Conservation (phyloP, 169 alveolate species). For the Pseudocohnilembus persalinus region DNA sequence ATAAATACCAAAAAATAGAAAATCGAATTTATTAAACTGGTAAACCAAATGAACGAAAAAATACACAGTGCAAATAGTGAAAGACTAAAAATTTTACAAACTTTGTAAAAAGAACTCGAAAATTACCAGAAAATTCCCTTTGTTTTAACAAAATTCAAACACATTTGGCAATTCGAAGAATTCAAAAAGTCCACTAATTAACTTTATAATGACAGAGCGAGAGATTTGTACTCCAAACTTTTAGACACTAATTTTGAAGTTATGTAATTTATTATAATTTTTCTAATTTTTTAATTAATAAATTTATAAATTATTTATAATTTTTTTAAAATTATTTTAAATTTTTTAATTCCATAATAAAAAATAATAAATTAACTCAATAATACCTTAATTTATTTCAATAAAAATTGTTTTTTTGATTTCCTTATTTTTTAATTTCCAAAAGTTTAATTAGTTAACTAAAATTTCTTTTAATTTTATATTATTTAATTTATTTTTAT, state of each 20-base stretch:
- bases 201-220: conserved; percentile 43
- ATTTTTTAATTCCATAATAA: too few relatives aligned
- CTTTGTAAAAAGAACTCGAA: conserved; percentile 36
- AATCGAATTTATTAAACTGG: conserved; percentile 28
- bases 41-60: conserved; percentile 37
- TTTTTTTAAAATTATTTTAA: too few relatives aligned
- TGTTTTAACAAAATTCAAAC: conserved; percentile 34
- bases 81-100: conserved; percentile 39
- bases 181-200: conserved; percentile 29
- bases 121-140: conserved; percentile 28
- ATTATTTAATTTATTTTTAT: too few relatives aligned
- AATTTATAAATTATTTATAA: too few relatives aligned
- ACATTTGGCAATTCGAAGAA: conserved; percentile 32
- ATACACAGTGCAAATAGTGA: conserved; percentile 55
- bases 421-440: too few relatives aligned
- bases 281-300: not conserved
- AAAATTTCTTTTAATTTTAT: too few relatives aligned
- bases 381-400: too few relatives aligned
- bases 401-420: too few relatives aligned
- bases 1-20: conserved; percentile 37
- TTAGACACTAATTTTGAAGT: conserved; percentile 57
- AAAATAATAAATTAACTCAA: too few relatives aligned
- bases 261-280: conserved; percentile 11
- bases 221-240: conserved; percentile 61
- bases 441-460: too few relatives aligned